phyloP scores from a whole-genome alignment of 1,139 yeast species.

The Scheffersomyces quercinus region DNA sequence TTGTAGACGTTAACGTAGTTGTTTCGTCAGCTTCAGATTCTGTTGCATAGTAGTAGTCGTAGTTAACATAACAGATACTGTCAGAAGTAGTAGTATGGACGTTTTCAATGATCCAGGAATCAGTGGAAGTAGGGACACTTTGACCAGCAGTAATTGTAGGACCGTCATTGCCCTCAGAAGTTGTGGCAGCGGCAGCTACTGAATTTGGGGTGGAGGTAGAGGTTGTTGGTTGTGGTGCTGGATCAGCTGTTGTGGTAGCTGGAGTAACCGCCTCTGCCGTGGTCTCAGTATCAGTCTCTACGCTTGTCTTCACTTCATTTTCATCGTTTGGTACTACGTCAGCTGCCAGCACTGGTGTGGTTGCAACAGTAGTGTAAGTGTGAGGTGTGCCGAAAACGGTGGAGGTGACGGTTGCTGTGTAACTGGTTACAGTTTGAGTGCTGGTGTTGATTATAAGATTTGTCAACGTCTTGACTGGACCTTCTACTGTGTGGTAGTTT shows the following conservation, averaged over 20 bases:
- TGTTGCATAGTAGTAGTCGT: constrained; percentile 41
- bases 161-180: constrained; percentile 15
- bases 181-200: constrained; percentile 2
- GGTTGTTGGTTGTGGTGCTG: constrained; percentile 1
- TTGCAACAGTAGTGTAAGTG: constrained; percentile 40
- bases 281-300: constrained; percentile 7
- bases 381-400: constrained; percentile 43
- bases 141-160: constrained; percentile 35
- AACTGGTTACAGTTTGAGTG: constrained; percentile 41
- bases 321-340: constrained; percentile 4
- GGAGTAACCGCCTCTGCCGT: constrained; percentile 9
- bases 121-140: constrained; percentile 36
- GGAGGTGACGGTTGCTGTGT: constrained; percentile 48
- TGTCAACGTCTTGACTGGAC: constrained; percentile 31
- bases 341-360: constrained; percentile 29
- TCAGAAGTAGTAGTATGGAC: constrained; percentile 34
- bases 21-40: constrained; percentile 31
- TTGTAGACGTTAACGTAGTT: constrained; percentile 38
- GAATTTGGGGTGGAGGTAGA: constrained; percentile 2
- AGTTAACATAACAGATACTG: constrained; percentile 43
- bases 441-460: constrained; percentile 30
- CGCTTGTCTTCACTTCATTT: constrained; percentile 1
- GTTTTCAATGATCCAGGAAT: constrained; percentile 40
- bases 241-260: constrained; percentile 11
- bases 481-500: constrained; percentile 33